Conservation (phyloP, 345 rosid species). For the Corchorus olitorius region DNA sequence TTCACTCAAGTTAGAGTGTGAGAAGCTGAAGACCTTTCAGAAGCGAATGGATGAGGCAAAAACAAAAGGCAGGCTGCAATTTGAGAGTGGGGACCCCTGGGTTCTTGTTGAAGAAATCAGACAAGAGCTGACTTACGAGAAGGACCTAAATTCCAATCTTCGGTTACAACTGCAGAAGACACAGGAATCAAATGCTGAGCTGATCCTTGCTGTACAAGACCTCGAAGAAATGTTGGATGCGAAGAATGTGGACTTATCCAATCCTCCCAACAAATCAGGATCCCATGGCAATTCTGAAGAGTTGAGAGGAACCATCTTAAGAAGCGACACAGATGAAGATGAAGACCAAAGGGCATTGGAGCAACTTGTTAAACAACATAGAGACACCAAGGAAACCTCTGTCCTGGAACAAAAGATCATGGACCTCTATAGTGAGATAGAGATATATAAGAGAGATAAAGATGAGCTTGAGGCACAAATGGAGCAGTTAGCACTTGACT, state of each 20-base stretch:
- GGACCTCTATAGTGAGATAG: constrained; percentile 71
- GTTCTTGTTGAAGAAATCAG: constrained; percentile 67
- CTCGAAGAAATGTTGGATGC: constrained; percentile 76
- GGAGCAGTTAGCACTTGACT: constrained; percentile 96
- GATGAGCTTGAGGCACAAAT: constrained; percentile 88
- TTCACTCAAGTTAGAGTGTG: constrained; percentile 50
- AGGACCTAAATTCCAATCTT: constrained; percentile 67
- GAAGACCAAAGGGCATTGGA: constrained; percentile 88
- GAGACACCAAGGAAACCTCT: constrained; percentile 51
- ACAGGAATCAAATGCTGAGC: constrained; percentile 82
- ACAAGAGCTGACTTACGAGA: constrained; percentile 73
- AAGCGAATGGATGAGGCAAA: constrained; percentile 44
- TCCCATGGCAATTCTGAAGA: constrained; percentile 31
- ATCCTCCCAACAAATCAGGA: constrained; percentile 33
- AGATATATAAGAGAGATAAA: constrained; percentile 74
- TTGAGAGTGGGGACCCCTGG: constrained; percentile 61
- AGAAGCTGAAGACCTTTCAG: constrained; percentile 54
- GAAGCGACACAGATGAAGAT: constrained; percentile 64
- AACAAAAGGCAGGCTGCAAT: constrained; percentile 50
- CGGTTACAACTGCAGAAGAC: constrained; percentile 84
- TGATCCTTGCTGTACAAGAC: constrained; percentile 88
- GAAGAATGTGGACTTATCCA: constrained; percentile 41
- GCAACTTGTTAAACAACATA: constrained; percentile 72
- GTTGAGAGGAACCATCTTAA: constrained; percentile 24
- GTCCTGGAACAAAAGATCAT: constrained; percentile 66